Base-by-base conservation (phyloP, 306 rosid species). In the Quercus robur region DNA sequence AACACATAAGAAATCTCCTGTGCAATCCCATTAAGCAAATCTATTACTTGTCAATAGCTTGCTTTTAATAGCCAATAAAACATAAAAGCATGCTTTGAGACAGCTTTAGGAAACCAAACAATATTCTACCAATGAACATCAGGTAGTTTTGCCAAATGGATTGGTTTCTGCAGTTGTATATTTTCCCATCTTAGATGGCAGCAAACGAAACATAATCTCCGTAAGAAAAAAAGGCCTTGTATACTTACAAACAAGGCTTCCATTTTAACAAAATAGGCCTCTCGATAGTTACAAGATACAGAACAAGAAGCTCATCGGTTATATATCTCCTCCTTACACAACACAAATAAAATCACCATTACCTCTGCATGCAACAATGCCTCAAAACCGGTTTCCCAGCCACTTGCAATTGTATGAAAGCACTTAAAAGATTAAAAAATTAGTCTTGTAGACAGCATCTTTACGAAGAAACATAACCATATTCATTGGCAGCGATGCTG, bases 391-490 rank as follows among this genome's bases (percentile, higher is more conserved):
- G 41, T 58, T 56, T 76, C 56, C 35, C 77, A 49, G 52, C 19
- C 26, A 54, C 54, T 31, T 18, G 73, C 31, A 74, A 14, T 33
- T n/a, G 59, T 73, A 57, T 76, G 30, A 44, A 72, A 49, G 75
- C 78, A 44, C 12, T 8, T 33, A 20, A 30, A 79, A 59, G 77
- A 67, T 15, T 63, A 52, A 51, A 78, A 20, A 73, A 38, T 54
- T 1, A 10, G 49, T 19, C 46, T 79, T 56, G 14, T 68, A 81
- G 52, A 78, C 56, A 56, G 41, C 74, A 57, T 55, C 70, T 83
- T 83, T 73, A 81, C 6, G 76, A 81, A 77, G 89, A 83, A 72
- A 72, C 49, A 71, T 80, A 83, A 84, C 87, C 78, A 66, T 73
- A 61, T 70, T 85, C 89, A 51, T 78, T 79, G 38, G 79, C 86